Conservation (phyloP, 805 yeast species). For the Ogataea zsoltii region DNA sequence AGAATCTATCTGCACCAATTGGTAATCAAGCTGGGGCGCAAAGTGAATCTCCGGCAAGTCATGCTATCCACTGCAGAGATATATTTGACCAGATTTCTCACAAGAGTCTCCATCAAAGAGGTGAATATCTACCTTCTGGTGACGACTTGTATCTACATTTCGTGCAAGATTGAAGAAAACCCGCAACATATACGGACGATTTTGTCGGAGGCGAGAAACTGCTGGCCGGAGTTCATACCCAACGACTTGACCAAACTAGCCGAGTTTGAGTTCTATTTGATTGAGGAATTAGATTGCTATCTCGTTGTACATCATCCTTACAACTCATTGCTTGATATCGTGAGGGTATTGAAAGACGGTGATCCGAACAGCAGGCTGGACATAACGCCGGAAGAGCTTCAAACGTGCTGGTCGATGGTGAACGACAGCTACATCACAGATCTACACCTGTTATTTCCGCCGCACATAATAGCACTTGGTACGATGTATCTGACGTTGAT, state of each 20-base stretch:
- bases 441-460: slow-evolving; percentile 78
- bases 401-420: slow-evolving; percentile 84
- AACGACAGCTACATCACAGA: slow-evolving; percentile 92
- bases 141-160: slow-evolving; percentile 83
- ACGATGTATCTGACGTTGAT: slow-evolving; percentile 79
- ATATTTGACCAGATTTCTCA: slow-evolving; percentile 74
- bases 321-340: slow-evolving; percentile 56
- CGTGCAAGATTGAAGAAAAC: slow-evolving; percentile 92
- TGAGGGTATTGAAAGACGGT: slow-evolving; percentile 41
- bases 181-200: slow-evolving; percentile 91
- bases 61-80: slow-evolving; percentile 89
- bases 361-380: slow-evolving; percentile 19
- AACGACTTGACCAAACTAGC: slow-evolving; percentile 90
- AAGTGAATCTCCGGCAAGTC: slow-evolving; percentile 75
- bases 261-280: slow-evolving; percentile 90
- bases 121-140: slow-evolving; percentile 78
- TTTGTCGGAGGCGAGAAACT: slow-evolving; percentile 77
- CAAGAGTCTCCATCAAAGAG: slow-evolving; percentile 73
- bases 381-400: slow-evolving; percentile 67
- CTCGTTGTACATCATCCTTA: slow-evolving; percentile 78
- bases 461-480: slow-evolving; percentile 82
- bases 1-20: slow-evolving; percentile 78
- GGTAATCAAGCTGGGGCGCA: slow-evolving; percentile 73
- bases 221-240: slow-evolving; percentile 95
- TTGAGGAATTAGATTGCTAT: slow-evolving; percentile 81